A percentile compares a stretch with the other conserved stretches of the same genome.
These are phyloP conservation scores for Sonneratia caseolaris DNA, from an alignment of 345 rosid species.

Conservation along the genomic window DNA sequence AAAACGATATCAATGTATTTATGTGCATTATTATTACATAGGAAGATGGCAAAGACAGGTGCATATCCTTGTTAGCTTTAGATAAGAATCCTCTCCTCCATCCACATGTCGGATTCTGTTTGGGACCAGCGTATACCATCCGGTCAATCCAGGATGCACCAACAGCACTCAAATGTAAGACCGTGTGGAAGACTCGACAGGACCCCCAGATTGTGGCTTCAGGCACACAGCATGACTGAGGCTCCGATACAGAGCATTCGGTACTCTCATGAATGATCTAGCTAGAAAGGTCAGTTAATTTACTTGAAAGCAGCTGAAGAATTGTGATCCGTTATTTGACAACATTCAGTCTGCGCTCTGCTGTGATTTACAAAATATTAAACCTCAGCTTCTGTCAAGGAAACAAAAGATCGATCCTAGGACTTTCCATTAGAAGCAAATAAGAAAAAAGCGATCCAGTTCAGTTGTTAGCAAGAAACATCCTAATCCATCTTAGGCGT, in stretches of 20 bases:
- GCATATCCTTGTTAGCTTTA: not conserved
- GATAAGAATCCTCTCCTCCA: not conserved
- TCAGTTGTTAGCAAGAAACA: not conserved
- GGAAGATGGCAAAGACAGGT: too few relatives aligned
- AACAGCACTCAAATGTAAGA: too few relatives aligned
- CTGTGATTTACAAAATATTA: not conserved
- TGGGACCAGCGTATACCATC: not conserved
- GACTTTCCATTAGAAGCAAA: not conserved
- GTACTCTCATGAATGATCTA: not conserved
- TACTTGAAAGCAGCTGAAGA: not conserved
- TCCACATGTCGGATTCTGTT: not conserved
- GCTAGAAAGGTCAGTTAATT: too few relatives aligned
- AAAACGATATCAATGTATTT: not conserved
- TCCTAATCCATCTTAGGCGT: not conserved
- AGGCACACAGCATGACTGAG: not conserved
- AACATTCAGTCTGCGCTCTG: not conserved
- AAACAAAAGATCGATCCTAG: not conserved
- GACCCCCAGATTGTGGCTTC: too few relatives aligned
- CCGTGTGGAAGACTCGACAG: too few relatives aligned
- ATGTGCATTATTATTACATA: too few relatives aligned
- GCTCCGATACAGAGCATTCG: too few relatives aligned
- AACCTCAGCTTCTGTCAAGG: not conserved
- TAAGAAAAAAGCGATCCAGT: not conserved
- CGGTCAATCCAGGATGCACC: too few relatives aligned
- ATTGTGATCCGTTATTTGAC: not conserved